Conservation (phyloP, 441 rosid genomes). For the Populus hybrid region DNA sequence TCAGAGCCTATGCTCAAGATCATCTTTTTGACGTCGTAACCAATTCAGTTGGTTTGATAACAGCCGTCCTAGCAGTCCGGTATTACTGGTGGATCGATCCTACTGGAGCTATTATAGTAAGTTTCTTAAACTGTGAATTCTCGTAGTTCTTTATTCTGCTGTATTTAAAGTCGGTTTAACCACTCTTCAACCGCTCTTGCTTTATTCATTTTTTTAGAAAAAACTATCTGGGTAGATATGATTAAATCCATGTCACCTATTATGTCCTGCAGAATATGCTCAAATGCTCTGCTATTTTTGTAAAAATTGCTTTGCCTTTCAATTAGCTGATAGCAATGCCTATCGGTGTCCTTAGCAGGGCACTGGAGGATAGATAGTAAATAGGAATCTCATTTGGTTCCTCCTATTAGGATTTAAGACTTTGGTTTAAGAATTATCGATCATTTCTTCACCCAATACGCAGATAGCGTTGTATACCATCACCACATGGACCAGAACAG, state of each 20-base stretch:
- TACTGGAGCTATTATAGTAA: slow-evolving; percentile 41
- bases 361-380: neutral
- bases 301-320: too few species aligned
- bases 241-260: neutral
- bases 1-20: slow-evolving; percentile 53
- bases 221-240: too few species aligned
- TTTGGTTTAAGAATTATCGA: neutral
- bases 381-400: neutral
- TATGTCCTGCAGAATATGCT: too few species aligned
- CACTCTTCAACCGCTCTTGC: neutral
- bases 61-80: slow-evolving; percentile 41
- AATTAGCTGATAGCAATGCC: too few species aligned
- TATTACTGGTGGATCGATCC: slow-evolving; percentile 59
- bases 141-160: neutral
- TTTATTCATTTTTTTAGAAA: neutral
- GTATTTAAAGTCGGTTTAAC: neutral
- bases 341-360: neutral
- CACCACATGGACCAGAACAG: slow-evolving; percentile 44
- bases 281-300: too few species aligned
- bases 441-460: neutral
- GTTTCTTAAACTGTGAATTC: slow-evolving; percentile 8
- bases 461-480: slow-evolving; percentile 53
- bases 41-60: slow-evolving; percentile 42
- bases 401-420: neutral
- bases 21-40: slow-evolving; percentile 57